Base-by-base conservation (phyloP, 2,329 filamentous ascomycete genomes). In the Helicocarpus griseus region DNA sequence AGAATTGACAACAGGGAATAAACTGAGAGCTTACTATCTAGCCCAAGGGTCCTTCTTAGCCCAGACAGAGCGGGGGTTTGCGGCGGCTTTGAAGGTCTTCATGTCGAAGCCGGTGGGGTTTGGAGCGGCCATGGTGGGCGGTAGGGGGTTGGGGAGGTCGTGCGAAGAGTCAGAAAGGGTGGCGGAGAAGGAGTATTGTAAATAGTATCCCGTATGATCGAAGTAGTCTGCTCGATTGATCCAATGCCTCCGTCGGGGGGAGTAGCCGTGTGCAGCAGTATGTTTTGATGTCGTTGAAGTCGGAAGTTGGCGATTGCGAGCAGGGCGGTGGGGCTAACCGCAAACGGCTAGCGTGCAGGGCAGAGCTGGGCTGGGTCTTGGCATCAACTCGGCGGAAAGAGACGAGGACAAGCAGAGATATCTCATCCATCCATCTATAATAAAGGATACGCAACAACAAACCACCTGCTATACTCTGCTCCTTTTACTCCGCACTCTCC, bases 81-180 rank as follows among this genome's bases (percentile, higher is more conserved):
- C 76, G 43, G 89, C 78, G 57, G 80, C 81, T 67, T 82, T 86
- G 72, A 90, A 84, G 71, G 87, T 86, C 68, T 81, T 82, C 64
- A 89, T 79, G 75, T 93, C 85, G 79, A 97, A 97, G 73, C 91
- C 91, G 63, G 91, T 96, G 72, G 94, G 81, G 66, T 81, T 77
- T 75, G 65, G 64, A 54, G 71, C 66, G 60, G 77, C 70, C 77
- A 81, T 80, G 63, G 60, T 70, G 59, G 56, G 57, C 56, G 52
- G 53, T n/a, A 22, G 31, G 22, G 3, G 14, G 9, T 19, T 46
- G 21, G 11, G 17, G 6, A 40, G 31, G 17, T 41, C n/a, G 35
- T 14, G 22, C 19, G 17, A 1, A 14, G 29, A 14, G 14, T 17
- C 22, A 6, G 14, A 11, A 17, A n/a, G 21, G 6, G 7, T 21